Base-by-base conservation (phyloP, 768 basidiomycete genomes). In the Auriscalpium vulgare region DNA sequence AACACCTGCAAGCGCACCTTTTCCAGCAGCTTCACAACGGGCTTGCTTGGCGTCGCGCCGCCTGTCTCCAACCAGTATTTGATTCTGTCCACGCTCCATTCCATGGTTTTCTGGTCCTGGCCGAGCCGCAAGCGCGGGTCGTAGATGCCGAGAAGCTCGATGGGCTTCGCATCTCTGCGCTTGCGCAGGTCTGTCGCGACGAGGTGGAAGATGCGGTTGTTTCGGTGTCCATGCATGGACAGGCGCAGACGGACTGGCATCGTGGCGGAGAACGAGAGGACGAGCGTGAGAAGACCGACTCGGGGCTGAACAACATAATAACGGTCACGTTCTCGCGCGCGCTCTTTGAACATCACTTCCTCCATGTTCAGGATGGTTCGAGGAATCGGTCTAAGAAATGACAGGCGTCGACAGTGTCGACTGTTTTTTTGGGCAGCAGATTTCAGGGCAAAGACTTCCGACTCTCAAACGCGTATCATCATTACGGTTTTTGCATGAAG, bases 41-140 rank as follows among this genome's bases (percentile, higher is more conserved):
- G 77, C 65, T 85, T 84, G 47, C 83, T 87, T 1, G 95, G 95
- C 57, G 80, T 69, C 37, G 95, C 95, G 0, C 94, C 95, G 37
- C 59, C 61, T 16, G 87, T 82, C 37, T 78, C 78, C 40, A 97
- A 70, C 95, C 95, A 98, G 66, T 90, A 92, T 56, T 79, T 78
- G 68, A 98, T 91, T 67, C 95, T 82, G 63, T 90, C 85, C 23
- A 87, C 85, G 69, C 92, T 93, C 94, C 95, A 97, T 63, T 86
- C 80, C 55, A 97, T 76, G 37, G 80, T 83, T 71, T 94, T 95
- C 62, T 81, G 77, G 21, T 73, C 69, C 56, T 75, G 69, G 38
- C 75, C 78, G 16, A 67, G 74, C 50, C 69, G 69, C 47, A 82
- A 71, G 59, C 78, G 82, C 4, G 91, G 93, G 69, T 91, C 77